These are phyloP conservation scores for Cadophora sp. DNA, from an alignment of 2,329 filamentous ascomycete species.

Conservation along the genomic window DNA sequence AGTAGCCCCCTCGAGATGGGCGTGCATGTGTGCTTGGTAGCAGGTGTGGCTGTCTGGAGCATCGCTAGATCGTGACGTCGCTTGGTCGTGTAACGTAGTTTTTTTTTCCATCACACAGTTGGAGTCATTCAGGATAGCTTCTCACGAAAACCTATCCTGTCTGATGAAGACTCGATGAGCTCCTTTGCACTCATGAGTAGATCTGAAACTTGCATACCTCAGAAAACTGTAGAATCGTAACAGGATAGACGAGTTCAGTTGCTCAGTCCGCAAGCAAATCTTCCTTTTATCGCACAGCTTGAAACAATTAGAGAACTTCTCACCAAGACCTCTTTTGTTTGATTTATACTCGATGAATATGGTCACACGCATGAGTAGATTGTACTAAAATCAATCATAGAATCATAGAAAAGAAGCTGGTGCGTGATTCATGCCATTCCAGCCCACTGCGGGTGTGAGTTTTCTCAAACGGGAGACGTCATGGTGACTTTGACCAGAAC, in stretches of 20 bases:
- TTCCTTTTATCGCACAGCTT: background rate
- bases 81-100: background rate
- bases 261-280: background rate
- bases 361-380: background rate
- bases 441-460: background rate
- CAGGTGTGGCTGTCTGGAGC: constrained; percentile 7
- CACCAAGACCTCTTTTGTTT: background rate
- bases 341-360: background rate
- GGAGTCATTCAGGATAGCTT: background rate
- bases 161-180: background rate
- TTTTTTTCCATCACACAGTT: background rate
- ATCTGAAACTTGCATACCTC: background rate
- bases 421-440: background rate
- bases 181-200: background rate
- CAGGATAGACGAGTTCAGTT: background rate
- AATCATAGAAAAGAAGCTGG: constrained; percentile 5
- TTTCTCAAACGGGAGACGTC: background rate
- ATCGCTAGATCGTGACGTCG: constrained; percentile 9
- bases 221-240: background rate
- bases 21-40: constrained; percentile 1
- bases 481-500: background rate
- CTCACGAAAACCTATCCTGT: background rate
- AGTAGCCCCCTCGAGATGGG: background rate
- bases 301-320: background rate
- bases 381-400: background rate